A percentile compares a stretch with the other conserved stretches of the same genome.
phyloP scores from a whole-genome alignment of 805 yeast genomes.

The Priceomyces medius region DNA sequence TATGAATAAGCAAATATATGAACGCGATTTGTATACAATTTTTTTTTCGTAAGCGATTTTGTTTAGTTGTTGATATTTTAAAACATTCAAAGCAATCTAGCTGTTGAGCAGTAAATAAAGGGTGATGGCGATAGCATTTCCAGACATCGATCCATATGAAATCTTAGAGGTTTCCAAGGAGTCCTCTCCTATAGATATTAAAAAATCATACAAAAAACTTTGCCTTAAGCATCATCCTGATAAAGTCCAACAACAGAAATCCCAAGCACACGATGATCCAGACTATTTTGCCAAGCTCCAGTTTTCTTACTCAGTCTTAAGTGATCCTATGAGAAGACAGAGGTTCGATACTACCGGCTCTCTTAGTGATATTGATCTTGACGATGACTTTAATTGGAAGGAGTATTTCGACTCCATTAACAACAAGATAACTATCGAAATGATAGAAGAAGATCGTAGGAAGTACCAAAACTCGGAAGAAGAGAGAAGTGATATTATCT shows the following conservation, averaged over 20 bases:
- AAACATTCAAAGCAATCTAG: neutral
- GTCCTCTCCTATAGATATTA: conserved; percentile 55
- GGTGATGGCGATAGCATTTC: conserved; percentile 41
- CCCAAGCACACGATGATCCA: conserved; percentile 15
- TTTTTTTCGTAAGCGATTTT: neutral
- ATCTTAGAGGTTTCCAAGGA: conserved; percentile 41
- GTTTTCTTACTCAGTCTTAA: conserved; percentile 68
- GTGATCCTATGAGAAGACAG: conserved; percentile 54
- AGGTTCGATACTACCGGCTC: conserved; percentile 73
- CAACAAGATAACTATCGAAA: conserved; percentile 56
- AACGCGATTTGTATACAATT: neutral
- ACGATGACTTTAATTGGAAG: conserved; percentile 54
- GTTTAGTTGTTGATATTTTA: neutral
- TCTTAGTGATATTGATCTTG: conserved; percentile 39
- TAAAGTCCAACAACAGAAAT: conserved; percentile 42
- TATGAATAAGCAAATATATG: no score
- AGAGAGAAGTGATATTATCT: conserved; percentile 61
- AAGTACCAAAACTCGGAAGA: conserved; percentile 63
- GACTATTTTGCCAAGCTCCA: conserved; percentile 64
- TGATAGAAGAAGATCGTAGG: conserved; percentile 65
- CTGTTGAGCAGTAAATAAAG: no score
- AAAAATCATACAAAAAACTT: conserved; percentile 62
- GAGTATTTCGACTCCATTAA: conserved; percentile 50
- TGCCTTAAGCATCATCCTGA: conserved; percentile 74
- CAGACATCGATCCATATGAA: conserved; percentile 63